A percentile compares a stretch with the other conserved stretches of the same genome.
These are phyloP conservation scores for Paramecium biaurelia DNA, from an alignment of 73 alveolate genomes.

Conservation along the genomic window DNA sequence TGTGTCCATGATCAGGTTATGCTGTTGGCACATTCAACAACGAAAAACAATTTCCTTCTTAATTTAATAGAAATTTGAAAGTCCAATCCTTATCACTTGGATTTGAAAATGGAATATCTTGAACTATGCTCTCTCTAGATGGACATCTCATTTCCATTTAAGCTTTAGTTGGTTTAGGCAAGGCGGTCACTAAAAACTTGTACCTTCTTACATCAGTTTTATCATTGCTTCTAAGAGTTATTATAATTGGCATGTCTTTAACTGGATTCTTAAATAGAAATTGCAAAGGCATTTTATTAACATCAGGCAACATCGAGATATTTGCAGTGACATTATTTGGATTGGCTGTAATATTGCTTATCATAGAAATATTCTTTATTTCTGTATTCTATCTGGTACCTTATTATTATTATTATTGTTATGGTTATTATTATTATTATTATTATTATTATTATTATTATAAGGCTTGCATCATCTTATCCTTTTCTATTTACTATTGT, in stretches of 20 bases:
- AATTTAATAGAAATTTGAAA: constrained; percentile 85
- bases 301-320: constrained; percentile 28
- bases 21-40: neutral
- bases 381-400: neutral
- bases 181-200: constrained; percentile 90
- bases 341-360: constrained; percentile 18
- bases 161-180: constrained; percentile 95
- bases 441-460: neutral
- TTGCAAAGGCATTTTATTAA: constrained; percentile 47
- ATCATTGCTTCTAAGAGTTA: constrained; percentile 53
- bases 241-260: constrained; percentile 40
- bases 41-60: constrained; percentile 57
- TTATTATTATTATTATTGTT: neutral
- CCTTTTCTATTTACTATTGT: neutral
- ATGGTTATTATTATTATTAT: neutral
- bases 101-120: constrained; percentile 96
- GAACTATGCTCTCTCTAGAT: constrained; percentile 86
- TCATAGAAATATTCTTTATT: neutral
- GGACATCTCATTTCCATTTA: constrained; percentile 94
- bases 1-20: constrained; percentile 61
- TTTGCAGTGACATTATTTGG: neutral
- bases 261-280: constrained; percentile 54
- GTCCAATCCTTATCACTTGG: constrained; percentile 95
- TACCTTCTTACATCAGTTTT: constrained; percentile 94
- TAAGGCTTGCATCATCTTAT: neutral